Base-by-base conservation (phyloP, 441 rosid genomes). In the Capsella rubella region DNA sequence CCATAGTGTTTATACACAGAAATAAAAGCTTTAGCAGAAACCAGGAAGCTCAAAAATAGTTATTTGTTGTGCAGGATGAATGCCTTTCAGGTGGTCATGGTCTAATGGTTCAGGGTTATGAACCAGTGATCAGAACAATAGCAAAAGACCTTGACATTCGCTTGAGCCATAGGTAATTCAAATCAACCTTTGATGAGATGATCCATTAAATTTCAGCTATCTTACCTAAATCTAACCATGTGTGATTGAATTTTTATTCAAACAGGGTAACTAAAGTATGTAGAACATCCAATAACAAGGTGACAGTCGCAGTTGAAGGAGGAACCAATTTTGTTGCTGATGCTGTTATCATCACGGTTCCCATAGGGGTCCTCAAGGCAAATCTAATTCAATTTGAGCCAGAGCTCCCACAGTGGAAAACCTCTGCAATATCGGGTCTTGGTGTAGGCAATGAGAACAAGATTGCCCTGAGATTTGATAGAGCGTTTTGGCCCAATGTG, bases 31-130 rank as follows among this genome's bases (percentile, higher is more conserved):
- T 16, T 21, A n/a, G 49, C 21, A n/a, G 42, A 59, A 72, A 32
- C 9, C 1, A 0, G 4, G 46, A 14, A 40, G 27, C 71, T 76
- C 40, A 69, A 47, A 21, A 50, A 3, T 51, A 40, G 25, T 25
- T 63, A 0, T 8, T 3, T 57, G 27, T 64, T 70, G 47, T 61
- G 76, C 84, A 92, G 97, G 97, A 92, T 77, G 83, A 85, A 74
- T 92, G 91, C 25, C 97, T 90, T 78, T 83, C 91, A 43, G 97
- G 97, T 73, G 97, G 97, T 43, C 97, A 88, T 81, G 97, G 97
- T 67, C 89, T 92, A 66, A 92, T 92, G 97, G 90, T 92, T 64
- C 87, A 90, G 71, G 97, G 97, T 54, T 92, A 92, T 73, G 87
- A 82, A 72, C 94, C 97, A 57, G 79, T 92, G 56, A 90, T 92